These are phyloP conservation scores for Trichocomaceae sp. DNA, from an alignment of 2,329 filamentous ascomycete species.

Conservation along the genomic window DNA sequence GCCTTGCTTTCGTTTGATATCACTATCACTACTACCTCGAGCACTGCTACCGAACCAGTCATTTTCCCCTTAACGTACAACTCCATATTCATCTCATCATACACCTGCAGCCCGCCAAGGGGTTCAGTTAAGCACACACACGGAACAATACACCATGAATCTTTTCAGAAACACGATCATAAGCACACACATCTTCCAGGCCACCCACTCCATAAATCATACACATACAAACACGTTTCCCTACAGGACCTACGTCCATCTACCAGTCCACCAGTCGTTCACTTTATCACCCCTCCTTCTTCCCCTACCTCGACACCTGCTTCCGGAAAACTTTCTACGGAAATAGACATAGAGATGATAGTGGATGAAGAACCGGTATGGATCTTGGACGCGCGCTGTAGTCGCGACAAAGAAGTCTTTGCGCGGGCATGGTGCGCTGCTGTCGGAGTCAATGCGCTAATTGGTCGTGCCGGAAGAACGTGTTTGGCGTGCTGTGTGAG, in stretches of 20 bases:
- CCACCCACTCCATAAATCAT: constrained; percentile 33
- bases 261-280: constrained; percentile 15
- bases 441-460: constrained; percentile 35
- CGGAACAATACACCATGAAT: not conserved
- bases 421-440: constrained; percentile 41
- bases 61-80: constrained; percentile 43
- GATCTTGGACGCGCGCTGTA: constrained; percentile 32
- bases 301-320: not conserved
- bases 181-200: constrained; percentile 29
- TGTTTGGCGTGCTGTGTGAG: constrained; percentile 39
- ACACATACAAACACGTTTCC: constrained; percentile 26
- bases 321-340: not conserved
- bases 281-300: not conserved
- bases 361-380: constrained; percentile 16
- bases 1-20: constrained; percentile 23
- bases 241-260: constrained; percentile 20
- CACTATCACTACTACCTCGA: not conserved
- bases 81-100: constrained; percentile 49
- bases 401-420: constrained; percentile 33
- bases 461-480: constrained; percentile 34
- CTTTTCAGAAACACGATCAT: not conserved
- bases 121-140: constrained; percentile 21
- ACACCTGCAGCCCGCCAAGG: constrained; percentile 45
- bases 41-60: constrained; percentile 17
- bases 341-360: not conserved